Evolutionary conservation across 2,329 filamentous ascomycete genomes (phyloP).

Genomic region (Camillea tinctor): DNA sequence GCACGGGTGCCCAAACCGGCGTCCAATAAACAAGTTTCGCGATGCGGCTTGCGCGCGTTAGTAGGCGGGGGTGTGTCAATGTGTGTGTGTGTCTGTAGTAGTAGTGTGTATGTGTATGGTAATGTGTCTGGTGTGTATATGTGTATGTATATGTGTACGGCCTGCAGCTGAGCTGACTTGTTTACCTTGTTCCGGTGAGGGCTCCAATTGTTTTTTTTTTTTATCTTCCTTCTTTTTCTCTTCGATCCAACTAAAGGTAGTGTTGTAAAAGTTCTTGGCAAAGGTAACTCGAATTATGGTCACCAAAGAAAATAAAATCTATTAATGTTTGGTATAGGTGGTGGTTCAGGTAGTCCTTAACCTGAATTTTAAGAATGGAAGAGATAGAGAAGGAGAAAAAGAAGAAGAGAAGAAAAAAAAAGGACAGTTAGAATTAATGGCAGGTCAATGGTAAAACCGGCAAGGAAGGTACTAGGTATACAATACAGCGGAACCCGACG

Average conservation of each 20-base stretch:
- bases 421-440: too few species aligned
- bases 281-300: too few species aligned
- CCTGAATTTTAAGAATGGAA: too few species aligned
- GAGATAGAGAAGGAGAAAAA: too few species aligned
- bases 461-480: neutral
- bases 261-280: too few species aligned
- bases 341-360: too few species aligned
- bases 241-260: neutral
- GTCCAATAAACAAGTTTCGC: constrained; percentile 21
- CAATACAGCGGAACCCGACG: neutral
- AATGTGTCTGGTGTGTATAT: too few species aligned
- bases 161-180: constrained; percentile 20
- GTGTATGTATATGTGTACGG: neutral
- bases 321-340: too few species aligned
- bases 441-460: too few species aligned
- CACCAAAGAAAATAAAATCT: too few species aligned
- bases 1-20: constrained; percentile 3
- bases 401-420: too few species aligned
- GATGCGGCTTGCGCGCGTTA: constrained; percentile 21
- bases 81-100: too few species aligned
- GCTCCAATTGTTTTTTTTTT: neutral
- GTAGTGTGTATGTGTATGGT: neutral
- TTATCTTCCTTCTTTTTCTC: neutral
- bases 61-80: neutral
- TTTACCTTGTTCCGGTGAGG: constrained; percentile 12